Evolutionary conservation across 495 filamentous ascomycete genomes (phyloP).

Genomic region (Elasticomyces elasticus): DNA sequence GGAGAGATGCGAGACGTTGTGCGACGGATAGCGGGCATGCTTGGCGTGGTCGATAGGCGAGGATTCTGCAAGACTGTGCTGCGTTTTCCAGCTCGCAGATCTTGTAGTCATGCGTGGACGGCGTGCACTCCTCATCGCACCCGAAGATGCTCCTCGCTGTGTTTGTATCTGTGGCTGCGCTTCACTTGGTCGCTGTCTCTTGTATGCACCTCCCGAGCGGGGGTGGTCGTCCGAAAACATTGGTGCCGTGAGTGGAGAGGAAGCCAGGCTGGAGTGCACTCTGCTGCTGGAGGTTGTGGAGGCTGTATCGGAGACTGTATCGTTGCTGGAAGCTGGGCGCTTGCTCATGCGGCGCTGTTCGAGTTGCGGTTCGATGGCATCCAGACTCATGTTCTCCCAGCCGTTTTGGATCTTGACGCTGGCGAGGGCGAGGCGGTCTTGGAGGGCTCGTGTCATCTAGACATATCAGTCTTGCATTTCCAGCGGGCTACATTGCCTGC

Average conservation of each 20-base stretch:
- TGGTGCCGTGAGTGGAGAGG: conserved; percentile 55
- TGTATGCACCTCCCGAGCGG: conserved; percentile 44
- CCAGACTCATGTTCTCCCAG: conserved; percentile 66
- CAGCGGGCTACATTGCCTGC: conserved; percentile 10
- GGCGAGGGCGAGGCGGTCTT: conserved; percentile 86
- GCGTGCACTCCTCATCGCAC: background rate
- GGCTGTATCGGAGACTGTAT: conserved; percentile 67
- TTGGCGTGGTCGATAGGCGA: conserved; percentile 63
- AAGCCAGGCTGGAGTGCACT: conserved; percentile 47
- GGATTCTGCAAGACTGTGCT: conserved; percentile 66
- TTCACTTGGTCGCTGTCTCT: conserved; percentile 16
- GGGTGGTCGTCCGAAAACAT: conserved; percentile 58
- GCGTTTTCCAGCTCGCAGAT: conserved; percentile 57
- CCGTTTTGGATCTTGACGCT: conserved; percentile 95
- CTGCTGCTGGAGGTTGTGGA: conserved; percentile 55
- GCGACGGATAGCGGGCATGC: conserved; percentile 53
- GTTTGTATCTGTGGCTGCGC: no score
- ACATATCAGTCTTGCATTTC: conserved; percentile 9
- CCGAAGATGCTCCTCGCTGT: conserved; percentile 29
- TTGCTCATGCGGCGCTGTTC: conserved; percentile 63
- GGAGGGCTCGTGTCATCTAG: conserved; percentile 82
- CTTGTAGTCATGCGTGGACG: conserved; percentile 36
- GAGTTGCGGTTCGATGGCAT: conserved; percentile 61
- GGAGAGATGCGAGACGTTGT: conserved; percentile 51
- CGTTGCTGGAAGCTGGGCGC: conserved; percentile 49